Evolutionary conservation across 345 rosid genomes (phyloP), one percentile per base, ranked within the genome.

Genomic region (Rhodomyrtus tomentosa): DNA sequence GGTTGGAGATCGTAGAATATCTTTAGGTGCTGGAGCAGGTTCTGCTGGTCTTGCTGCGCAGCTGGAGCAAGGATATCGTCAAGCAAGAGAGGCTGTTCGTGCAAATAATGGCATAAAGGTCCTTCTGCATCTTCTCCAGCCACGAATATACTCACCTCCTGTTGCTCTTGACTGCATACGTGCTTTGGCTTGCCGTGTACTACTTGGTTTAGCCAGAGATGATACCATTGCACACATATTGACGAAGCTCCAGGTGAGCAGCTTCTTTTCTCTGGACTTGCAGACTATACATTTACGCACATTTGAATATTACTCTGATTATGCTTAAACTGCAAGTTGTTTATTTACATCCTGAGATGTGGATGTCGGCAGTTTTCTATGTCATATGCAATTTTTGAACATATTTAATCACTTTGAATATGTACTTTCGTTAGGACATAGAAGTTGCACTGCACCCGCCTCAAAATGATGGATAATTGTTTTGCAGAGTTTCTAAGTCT

Each of bases 151-250:
- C 84, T 93, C 96, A 56, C 95, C 98, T 59, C 98, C 99, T 88
- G 95, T 95, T 88, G 93, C 93, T 84, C 93, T 93, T 85, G 99
- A 95, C 83, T 97, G 99, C 84, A 94, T 97, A 36, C 96, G 99
- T 62, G 98, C 99, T 74, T 95, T 97, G 72, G 94, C 98, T 53
- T 97, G 99, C 83, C 93, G 99, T 80, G 98, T 95, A 49, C 90
- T 97, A 83, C 99, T 97, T 90, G 99, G 99, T 90, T 91, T 97
- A 85, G 99, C 99, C 42, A 94, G 99, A 89, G 99, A 97, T 83
- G 96, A 93, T 87, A 88, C 98, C 86, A 97, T 97, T 91, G 99
- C 99, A 45, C 99, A 95, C 79, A 97, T 97, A 88, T 91, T 97
- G 92, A 95, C 99, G 24, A 97, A 94, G 92, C 98, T 95, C 88